Conservation (phyloP, 2,329 filamentous ascomycete genomes). For the Exophiala mesophila region DNA sequence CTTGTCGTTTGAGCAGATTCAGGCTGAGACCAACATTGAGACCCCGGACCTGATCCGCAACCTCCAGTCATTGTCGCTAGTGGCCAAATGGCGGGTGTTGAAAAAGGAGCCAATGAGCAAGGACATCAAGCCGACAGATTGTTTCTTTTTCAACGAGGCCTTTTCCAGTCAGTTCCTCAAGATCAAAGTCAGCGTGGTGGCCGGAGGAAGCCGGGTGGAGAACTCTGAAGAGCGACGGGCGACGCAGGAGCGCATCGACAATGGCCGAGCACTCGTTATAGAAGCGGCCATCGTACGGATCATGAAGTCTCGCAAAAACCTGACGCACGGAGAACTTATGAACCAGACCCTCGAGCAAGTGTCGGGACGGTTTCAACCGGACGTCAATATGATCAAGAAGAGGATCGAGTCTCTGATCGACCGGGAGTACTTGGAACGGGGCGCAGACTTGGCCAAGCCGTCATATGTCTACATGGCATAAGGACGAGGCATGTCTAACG, state of each 20-base stretch:
- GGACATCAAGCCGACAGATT: conserved; percentile 68
- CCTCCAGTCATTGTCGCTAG: conserved; percentile 74
- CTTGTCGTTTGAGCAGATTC: conserved; percentile 70
- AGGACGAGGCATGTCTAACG: no score
- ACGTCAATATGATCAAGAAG: conserved; percentile 50
- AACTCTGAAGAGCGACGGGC: conserved; percentile 55
- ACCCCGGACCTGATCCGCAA: conserved; percentile 67
- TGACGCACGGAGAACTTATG: conserved; percentile 46
- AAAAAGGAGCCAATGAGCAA: conserved; percentile 76
- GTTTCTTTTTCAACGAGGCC: conserved; percentile 73
- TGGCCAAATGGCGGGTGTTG: conserved; percentile 76
- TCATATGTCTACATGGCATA: conserved; percentile 31
- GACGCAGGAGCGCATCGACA: conserved; percentile 47
- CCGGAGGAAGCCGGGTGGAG: conserved; percentile 77
- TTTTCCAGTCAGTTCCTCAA: conserved; percentile 80
- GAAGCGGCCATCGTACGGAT: conserved; percentile 51
- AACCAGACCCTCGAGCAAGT: conserved; percentile 48
- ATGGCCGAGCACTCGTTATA: conserved; percentile 46
- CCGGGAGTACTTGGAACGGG: conserved; percentile 47
- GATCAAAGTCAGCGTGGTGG: conserved; percentile 84
- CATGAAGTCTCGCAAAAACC: conserved; percentile 50
- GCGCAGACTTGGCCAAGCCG: conserved; percentile 28
- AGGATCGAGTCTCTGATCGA: conserved; percentile 51
- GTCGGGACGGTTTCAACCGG: conserved; percentile 45
- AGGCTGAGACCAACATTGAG: conserved; percentile 74